A percentile compares a stretch with the other conserved stretches of the same genome.
phyloP scores from a whole-genome alignment of 2,329 filamentous ascomycete species.

The Ploettnerulaceae sp. region DNA sequence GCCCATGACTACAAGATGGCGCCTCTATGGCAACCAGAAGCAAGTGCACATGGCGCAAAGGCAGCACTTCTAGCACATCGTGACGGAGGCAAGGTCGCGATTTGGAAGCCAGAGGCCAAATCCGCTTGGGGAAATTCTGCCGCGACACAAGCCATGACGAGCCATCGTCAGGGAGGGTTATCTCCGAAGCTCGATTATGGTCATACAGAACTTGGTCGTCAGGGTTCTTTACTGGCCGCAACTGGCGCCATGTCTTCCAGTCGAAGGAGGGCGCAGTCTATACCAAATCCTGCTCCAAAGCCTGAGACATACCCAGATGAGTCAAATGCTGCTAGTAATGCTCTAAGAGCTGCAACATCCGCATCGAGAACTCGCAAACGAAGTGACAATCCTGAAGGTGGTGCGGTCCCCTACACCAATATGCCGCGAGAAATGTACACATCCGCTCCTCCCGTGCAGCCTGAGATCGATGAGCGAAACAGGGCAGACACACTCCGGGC shows the following conservation, averaged over 20 bases:
- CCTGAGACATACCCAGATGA: slow-evolving; percentile 50
- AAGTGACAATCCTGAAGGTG: slow-evolving; percentile 43
- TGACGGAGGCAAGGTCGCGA: slow-evolving; percentile 46
- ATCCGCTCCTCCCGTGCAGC: slow-evolving; percentile 64
- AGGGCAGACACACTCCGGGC: slow-evolving; percentile 70
- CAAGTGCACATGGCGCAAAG: slow-evolving; percentile 63
- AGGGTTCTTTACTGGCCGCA: slow-evolving; percentile 68
- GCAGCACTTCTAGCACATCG: slow-evolving; percentile 65
- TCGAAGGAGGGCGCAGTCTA: slow-evolving; percentile 57
- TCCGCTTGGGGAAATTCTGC: slow-evolving; percentile 56
- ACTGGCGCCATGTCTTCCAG: slow-evolving; percentile 65
- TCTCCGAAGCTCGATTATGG: slow-evolving; percentile 43
- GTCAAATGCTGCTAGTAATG: slow-evolving; percentile 58
- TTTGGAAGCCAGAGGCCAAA: slow-evolving; percentile 45
- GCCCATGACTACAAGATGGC: slow-evolving; percentile 53
- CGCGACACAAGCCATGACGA: slow-evolving; percentile 61
- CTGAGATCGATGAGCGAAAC: slow-evolving; percentile 69
- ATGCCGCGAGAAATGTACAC: slow-evolving; percentile 74
- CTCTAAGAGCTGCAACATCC: slow-evolving; percentile 66
- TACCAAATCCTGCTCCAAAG: slow-evolving; percentile 39
- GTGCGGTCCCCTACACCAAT: slow-evolving; percentile 62
- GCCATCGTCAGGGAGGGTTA: slow-evolving; percentile 38
- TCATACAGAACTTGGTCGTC: slow-evolving; percentile 47
- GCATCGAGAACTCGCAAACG: slow-evolving; percentile 38
- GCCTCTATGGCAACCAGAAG: slow-evolving; percentile 56